A percentile compares a stretch with the other conserved stretches of the same genome.
phyloP scores from a whole-genome alignment of 805 yeast genomes.

The Candida schatavii region DNA sequence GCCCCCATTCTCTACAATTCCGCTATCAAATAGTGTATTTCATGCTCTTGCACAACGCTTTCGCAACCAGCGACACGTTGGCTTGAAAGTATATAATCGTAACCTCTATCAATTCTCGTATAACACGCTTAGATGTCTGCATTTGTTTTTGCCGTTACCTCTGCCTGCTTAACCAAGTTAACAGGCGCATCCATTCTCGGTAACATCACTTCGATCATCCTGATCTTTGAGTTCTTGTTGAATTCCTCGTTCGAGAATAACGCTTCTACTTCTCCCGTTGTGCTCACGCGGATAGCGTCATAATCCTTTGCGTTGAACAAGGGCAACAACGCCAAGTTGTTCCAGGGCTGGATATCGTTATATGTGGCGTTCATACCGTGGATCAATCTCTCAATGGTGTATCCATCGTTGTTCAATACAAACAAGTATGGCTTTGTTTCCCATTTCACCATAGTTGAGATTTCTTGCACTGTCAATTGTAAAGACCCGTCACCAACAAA shows the following conservation, averaged over 20 bases:
- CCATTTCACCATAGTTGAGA: constrained; percentile 68
- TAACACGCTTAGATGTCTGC: constrained; percentile 2
- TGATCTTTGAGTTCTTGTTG: constrained; percentile 54
- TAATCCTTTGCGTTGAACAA: constrained; percentile 58
- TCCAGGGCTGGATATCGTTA: constrained; percentile 69
- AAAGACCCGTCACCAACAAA: constrained; percentile 77
- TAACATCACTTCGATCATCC: constrained; percentile 66
- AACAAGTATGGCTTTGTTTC: constrained; percentile 65
- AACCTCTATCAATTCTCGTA: no score
- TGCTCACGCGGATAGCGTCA: constrained; percentile 53
- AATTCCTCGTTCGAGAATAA: constrained; percentile 47
- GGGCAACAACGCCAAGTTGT: constrained; percentile 55
- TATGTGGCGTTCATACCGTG: constrained; percentile 66
- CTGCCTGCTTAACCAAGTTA: constrained; percentile 46
- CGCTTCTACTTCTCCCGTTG: constrained; percentile 56
- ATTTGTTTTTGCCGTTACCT: constrained; percentile 28
- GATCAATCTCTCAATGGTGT: constrained; percentile 71
- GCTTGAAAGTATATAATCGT: no score
- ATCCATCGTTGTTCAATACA: constrained; percentile 69
- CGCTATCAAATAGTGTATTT: no score
- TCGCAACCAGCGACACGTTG: no score
- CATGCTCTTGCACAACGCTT: no score
- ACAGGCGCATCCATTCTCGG: constrained; percentile 69
- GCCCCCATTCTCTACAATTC: no score
- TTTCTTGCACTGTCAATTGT: constrained; percentile 72